phyloP scores from a whole-genome alignment of 1,284 basidiomycete genomes.

The Cystobasidium sp. region DNA sequence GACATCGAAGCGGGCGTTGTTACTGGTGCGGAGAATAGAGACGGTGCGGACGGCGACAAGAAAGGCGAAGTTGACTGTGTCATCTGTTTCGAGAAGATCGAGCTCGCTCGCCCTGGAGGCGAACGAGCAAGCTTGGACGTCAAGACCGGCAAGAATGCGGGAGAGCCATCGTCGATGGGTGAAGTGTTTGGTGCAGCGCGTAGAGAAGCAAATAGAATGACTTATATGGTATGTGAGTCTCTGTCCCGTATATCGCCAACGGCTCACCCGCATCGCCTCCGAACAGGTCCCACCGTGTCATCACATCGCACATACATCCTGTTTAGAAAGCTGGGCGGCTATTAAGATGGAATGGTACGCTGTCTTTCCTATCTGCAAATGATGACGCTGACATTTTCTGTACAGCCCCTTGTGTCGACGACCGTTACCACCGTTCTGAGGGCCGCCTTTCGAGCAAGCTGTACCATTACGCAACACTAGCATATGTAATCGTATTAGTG shows the following conservation, averaged over 20 bases:
- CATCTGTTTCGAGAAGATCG: conserved; percentile 55
- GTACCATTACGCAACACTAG: too few relatives aligned
- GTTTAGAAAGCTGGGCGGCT: conserved; percentile 52
- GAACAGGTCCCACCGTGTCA: conserved; percentile 54
- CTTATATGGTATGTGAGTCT: conserved; percentile 39
- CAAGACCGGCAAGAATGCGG: conserved; percentile 23
- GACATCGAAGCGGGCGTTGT: conserved; percentile 44
- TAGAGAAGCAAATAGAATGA: conserved; percentile 38
- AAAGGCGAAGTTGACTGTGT: conserved; percentile 52
- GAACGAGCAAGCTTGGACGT: conserved; percentile 38
- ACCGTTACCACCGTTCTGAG: conserved; percentile 45
- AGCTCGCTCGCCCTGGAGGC: conserved; percentile 39
- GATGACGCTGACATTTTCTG: neutral
- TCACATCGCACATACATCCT: conserved; percentile 53
- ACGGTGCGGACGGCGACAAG: conserved; percentile 12
- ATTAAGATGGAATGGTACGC: conserved; percentile 50
- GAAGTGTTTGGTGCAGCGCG: conserved; percentile 36
- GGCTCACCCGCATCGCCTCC: conserved; percentile 1
- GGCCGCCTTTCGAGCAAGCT: neutral
- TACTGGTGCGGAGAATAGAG: conserved; percentile 17
- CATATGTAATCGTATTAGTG: too few relatives aligned
- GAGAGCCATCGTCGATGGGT: conserved; percentile 20
- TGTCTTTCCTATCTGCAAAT: neutral
- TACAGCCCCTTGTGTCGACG: conserved; percentile 47
- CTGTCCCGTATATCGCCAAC: neutral